Evolutionary conservation across 306 rosid species (phyloP).

Genomic region (Acacia crassicarpa): DNA sequence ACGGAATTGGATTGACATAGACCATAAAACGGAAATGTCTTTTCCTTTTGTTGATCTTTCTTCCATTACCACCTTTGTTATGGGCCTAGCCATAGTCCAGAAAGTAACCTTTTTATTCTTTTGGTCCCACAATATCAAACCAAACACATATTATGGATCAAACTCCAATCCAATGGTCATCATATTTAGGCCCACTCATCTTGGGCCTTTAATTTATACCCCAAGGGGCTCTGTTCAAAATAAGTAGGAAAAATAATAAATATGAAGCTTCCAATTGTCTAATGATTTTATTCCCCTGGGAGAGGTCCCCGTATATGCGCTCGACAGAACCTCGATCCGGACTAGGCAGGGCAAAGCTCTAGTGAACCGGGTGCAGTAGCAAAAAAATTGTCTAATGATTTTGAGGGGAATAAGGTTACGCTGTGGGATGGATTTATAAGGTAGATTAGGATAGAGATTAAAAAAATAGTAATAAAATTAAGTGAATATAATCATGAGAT

Average conservation of each 20-base stretch:
- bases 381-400: neutral
- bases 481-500: neutral
- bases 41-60: neutral
- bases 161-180: neutral
- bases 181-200: neutral
- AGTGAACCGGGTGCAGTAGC: too few species aligned
- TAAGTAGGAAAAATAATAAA: neutral
- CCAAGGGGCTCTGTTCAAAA: neutral
- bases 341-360: too few species aligned
- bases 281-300: too few species aligned
- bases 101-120: neutral
- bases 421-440: neutral
- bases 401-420: neutral
- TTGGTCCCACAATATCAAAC: neutral
- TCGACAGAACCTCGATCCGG: too few species aligned
- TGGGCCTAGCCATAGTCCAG: neutral
- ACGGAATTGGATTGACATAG: too few species aligned
- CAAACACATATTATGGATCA: too few species aligned
- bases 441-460: too few species aligned
- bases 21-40: too few species aligned
- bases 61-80: neutral
- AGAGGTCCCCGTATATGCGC: too few species aligned
- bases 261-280: neutral
- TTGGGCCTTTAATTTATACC: neutral
- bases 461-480: too few species aligned